Conservation (phyloP, 805 yeast species). For the Barnettozyma salicaria region DNA sequence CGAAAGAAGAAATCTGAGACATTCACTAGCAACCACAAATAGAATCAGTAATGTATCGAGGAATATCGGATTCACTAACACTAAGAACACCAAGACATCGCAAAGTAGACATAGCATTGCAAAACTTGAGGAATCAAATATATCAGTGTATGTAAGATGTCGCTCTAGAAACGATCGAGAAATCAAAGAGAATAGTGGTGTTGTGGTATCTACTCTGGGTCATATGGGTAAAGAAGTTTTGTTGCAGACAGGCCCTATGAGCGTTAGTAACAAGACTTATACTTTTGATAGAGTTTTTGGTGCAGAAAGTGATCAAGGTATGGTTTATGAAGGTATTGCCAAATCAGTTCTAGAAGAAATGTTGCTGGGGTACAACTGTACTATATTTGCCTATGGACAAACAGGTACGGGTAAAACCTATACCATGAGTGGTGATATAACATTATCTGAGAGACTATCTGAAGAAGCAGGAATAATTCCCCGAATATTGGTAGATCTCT, state of each 20-base stretch:
- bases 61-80: slow-evolving; percentile 13
- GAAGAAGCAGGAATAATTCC: slow-evolving; percentile 61
- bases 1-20: too few relatives aligned
- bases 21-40: slow-evolving; percentile 7
- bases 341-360: slow-evolving; percentile 53
- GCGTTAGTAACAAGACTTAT: slow-evolving; percentile 43
- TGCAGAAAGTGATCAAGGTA: slow-evolving; percentile 68
- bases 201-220: slow-evolving; percentile 46
- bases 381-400: slow-evolving; percentile 82
- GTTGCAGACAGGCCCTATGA: slow-evolving; percentile 35
- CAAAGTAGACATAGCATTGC: slow-evolving; percentile 14
- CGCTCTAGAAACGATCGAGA: slow-evolving; percentile 51
- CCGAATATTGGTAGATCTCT: slow-evolving; percentile 49
- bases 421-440: slow-evolving; percentile 65
- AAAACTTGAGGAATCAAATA: slow-evolving; percentile 30
- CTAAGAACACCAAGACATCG: slow-evolving; percentile 22
- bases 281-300: slow-evolving; percentile 77
- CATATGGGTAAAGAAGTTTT: slow-evolving; percentile 41
- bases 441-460: slow-evolving; percentile 33
- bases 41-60: too few relatives aligned
- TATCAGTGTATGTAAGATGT: slow-evolving; percentile 52
- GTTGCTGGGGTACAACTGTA: slow-evolving; percentile 67
- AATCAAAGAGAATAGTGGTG: slow-evolving; percentile 47
- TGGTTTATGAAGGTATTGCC: slow-evolving; percentile 61
- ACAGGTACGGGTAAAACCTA: slow-evolving; percentile 84